A percentile compares a stretch with the other conserved stretches of the same genome.
Evolutionary conservation across 208 protist genomes (phyloP).

Genomic region (Naegleria lovaniensis): DNA sequence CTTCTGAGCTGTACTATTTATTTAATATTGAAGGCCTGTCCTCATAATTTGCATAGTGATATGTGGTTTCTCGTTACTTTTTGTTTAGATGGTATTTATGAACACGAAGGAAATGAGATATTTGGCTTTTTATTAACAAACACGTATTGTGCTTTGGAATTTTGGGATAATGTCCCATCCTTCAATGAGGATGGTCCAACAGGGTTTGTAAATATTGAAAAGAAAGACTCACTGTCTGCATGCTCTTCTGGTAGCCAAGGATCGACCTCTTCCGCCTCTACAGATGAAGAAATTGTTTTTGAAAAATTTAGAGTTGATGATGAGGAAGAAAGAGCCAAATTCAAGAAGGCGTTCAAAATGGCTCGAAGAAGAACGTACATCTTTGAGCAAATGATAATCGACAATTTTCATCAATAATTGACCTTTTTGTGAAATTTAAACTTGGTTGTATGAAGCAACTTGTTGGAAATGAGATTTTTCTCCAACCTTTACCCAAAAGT

Average conservation of each 20-base stretch:
- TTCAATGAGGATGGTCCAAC: background rate
- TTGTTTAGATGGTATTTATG: background rate
- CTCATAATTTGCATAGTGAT: background rate
- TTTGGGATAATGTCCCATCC: background rate
- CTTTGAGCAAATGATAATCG: background rate
- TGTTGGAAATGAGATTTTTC: no score
- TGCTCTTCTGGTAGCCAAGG: no score
- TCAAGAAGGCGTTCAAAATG: background rate
- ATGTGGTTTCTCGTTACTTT: background rate
- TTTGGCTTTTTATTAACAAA: background rate
- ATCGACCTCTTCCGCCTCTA: no score
- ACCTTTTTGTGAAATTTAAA: no score
- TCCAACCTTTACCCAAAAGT: no score
- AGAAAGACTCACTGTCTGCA: no score
- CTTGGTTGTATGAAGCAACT: no score
- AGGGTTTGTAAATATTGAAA: no score
- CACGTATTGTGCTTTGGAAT: background rate
- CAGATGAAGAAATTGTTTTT: background rate
- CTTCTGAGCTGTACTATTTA: background rate
- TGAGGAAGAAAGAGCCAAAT: background rate
- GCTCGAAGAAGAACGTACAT: background rate
- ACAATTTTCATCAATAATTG: background rate
- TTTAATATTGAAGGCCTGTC: background rate
- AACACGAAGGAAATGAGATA: background rate
- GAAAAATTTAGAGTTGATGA: background rate